Evolutionary conservation across 306 rosid genomes (phyloP).

Genomic region (Acacia acuminata): DNA sequence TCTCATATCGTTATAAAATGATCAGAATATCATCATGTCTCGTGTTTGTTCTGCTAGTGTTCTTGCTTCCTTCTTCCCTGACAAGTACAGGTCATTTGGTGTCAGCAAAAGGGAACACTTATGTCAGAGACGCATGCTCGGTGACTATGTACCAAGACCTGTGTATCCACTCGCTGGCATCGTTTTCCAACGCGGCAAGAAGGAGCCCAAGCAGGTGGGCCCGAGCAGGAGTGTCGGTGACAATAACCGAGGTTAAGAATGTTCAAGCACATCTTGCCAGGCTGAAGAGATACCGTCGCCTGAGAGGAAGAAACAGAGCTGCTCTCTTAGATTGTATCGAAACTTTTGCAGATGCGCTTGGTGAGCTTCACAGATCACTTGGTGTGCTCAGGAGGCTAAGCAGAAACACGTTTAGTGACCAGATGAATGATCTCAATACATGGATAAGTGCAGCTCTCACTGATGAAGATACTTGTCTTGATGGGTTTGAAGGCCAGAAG

Average conservation of each 20-base stretch:
- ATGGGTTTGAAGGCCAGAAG: slow-evolving; percentile 50
- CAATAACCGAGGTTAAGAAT: slow-evolving; percentile 48
- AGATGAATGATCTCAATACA: slow-evolving; percentile 59
- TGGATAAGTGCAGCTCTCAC: slow-evolving; percentile 81
- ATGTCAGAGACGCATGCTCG: slow-evolving; percentile 61
- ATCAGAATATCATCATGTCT: slow-evolving; percentile 12
- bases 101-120: slow-evolving; percentile 31
- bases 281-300: slow-evolving; percentile 22
- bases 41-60: slow-evolving; percentile 17
- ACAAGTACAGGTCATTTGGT: slow-evolving; percentile 19
- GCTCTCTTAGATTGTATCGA: slow-evolving; percentile 71
- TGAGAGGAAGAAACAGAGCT: slow-evolving; percentile 35
- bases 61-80: slow-evolving; percentile 31
- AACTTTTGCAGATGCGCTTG: slow-evolving; percentile 44
- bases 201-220: slow-evolving; percentile 70
- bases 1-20: slow-evolving; percentile 28
- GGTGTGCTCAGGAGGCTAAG: slow-evolving; percentile 56
- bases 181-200: slow-evolving; percentile 53
- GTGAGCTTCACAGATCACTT: slow-evolving; percentile 61
- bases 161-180: slow-evolving; percentile 50
- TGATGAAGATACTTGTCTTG: slow-evolving; percentile 56
- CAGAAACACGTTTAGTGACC: slow-evolving; percentile 49
- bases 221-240: slow-evolving; percentile 65
- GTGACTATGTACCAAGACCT: slow-evolving; percentile 53
- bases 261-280: slow-evolving; percentile 33